Base-by-base conservation (phyloP, 169 alveolate genomes). In the Eimeria tenella region DNA sequence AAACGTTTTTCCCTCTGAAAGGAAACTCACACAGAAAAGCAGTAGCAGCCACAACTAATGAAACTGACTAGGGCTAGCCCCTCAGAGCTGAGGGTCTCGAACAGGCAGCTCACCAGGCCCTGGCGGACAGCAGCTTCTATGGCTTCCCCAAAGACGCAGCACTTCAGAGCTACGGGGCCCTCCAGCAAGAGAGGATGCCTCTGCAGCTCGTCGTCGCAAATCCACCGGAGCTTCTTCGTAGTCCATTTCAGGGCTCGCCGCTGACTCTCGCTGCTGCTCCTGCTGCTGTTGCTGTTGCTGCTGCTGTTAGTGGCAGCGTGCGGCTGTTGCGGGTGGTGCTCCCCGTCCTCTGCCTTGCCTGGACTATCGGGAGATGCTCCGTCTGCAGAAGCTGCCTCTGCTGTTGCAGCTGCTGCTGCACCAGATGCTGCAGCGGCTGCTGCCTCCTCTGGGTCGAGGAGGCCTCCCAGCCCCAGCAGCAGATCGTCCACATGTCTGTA, bases 391-490 rank as follows among this genome's bases (percentile, higher is more conserved):
- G 79, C 58, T 13, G 49, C 63, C 3, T 17, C 58, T 8, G 21
- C 91, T 13, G 79, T 60, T 10, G 73, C 91, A 23, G 50, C 63
- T n/a, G 90, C 55, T 10, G 63, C 79, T 11, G 79, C 91, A 42
- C 77, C 91, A 25, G 91, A 74, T 55, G 63, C 91, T 19, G 74
- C 91, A 11, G 79, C 91, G 11, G 91, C 79, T 25, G 91, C 91
- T 60, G 91, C 91, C 49, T 53, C 79, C 2, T 83, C 91, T 25
- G 70, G 70, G 62, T 83, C 91, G 11, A 62, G n/a, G 23, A 83
- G 91, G 9, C 65, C 91, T 49, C 79, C 91, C 7, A 58, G 62
- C 13, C 77, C 79, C 58, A 83, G 63, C 31, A 83, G 49, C 79
- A 83, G n/a, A 13, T 83, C 79, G 50, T 83, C 79, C 3, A 53